Evolutionary conservation across 345 rosid species (phyloP), one percentile per base, ranked within the genome.

Genomic region (Brassica nigra): DNA sequence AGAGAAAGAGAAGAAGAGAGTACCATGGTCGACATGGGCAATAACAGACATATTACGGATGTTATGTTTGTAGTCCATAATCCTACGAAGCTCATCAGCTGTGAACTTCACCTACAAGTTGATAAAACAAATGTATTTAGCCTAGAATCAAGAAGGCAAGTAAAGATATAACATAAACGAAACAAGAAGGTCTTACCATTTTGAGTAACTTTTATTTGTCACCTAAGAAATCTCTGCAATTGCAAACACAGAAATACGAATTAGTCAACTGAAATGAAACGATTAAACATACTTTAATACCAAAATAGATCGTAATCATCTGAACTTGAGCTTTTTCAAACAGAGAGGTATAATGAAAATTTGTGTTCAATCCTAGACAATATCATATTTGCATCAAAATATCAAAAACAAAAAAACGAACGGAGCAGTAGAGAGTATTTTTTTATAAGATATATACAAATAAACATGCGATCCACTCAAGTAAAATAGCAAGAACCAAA

Each of bases 1-100:
- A 23, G 27, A 34, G 0, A 34, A 34, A 4, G 39, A 6, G 39
- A 6, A 5, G 39, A 34, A 34, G 8, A 34, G 18, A 34, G 18
- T 49, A 14, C 57, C 57, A n/a, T 49, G 57, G 57, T 49, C 57
- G 57, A 49, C 57, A 49, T 49, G 84, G 6, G 84, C 84, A 76
- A 81, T 81, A 76, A 76, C 83, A 5, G 80, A 70, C 83, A 80
- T 80, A 55, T 80, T 80, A 76, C 83, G 80, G 54, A 80, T 80
- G 49, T 81, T 76, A 57, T 81, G 80, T 71, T 76, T 81, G 2
- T 75, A 66, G 52, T 81, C 84, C 81, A 76, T 76, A 76, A 81
- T 81, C 74, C 80, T 47, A 33, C 84, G 81, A 6, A 81, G 81
- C 84, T 71, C 84, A 23, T 81, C 84, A 0, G 84, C 59, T 20